These are phyloP conservation scores for Pythium utonaiense DNA, from an alignment of 352 stramenopile genomes.

Conservation along the genomic window DNA sequence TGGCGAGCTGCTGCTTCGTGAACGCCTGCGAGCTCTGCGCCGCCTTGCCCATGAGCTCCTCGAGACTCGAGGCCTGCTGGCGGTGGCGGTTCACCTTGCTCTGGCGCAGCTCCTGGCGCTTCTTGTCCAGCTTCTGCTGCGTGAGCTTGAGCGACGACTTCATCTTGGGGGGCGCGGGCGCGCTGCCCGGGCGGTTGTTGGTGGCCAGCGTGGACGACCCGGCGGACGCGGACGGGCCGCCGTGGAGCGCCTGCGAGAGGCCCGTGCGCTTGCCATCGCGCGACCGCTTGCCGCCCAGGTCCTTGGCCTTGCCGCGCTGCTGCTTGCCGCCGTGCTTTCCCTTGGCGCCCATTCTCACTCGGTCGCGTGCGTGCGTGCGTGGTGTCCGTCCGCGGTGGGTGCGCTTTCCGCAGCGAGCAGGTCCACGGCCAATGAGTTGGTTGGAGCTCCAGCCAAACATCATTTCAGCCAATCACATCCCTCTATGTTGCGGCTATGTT, in stretches of 20 bases:
- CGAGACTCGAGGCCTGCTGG: conserved; percentile 37
- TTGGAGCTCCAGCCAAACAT: neutral
- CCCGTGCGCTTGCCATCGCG: conserved; percentile 17
- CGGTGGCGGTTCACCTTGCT: conserved; percentile 46
- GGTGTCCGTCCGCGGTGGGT: neutral
- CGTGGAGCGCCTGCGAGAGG: conserved; percentile 13
- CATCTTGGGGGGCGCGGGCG: conserved; percentile 29
- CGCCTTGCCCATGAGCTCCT: conserved; percentile 46
- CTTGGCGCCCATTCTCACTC: conserved; percentile 14
- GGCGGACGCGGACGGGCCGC: neutral
- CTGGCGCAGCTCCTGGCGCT: conserved; percentile 62
- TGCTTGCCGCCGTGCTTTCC: conserved; percentile 10
- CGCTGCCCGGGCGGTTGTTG: conserved; percentile 16
- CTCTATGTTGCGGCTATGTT: neutral
- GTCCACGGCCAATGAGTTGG: neutral
- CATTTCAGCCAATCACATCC: neutral
- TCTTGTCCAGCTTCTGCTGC: conserved; percentile 46
- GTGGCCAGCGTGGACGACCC: neutral
- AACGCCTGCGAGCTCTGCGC: conserved; percentile 41
- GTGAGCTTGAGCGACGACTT: conserved; percentile 34
- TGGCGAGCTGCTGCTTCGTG: conserved; percentile 30
- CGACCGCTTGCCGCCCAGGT: conserved; percentile 10
- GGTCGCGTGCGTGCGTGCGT: neutral
- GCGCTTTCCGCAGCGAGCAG: neutral
- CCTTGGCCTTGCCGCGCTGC: conserved; percentile 16